Percentiles rank a stretch among this genome's conserved stretches.
phyloP scores from a whole-genome alignment of 192 early-diverging fungal species.

The Coemansia sp. region DNA sequence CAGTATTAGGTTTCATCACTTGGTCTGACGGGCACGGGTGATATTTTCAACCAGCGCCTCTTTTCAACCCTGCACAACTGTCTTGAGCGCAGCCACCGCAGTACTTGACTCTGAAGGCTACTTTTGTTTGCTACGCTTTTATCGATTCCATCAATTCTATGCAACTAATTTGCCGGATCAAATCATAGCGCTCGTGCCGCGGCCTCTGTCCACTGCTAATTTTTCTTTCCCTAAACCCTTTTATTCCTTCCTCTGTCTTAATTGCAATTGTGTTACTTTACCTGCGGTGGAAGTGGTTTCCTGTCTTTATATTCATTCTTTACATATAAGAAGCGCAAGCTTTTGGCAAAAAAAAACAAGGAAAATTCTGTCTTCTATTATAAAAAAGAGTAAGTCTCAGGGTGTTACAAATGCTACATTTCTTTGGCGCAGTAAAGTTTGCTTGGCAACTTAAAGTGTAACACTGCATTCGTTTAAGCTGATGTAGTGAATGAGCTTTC shows the following conservation, averaged over 20 bases:
- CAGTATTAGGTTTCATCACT: too few relatives aligned
- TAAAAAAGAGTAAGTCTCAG: conserved; percentile 7
- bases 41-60: too few relatives aligned
- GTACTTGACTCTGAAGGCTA: too few relatives aligned
- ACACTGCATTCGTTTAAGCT: neutral
- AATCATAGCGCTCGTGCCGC: neutral
- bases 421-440: conserved; percentile 5
- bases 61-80: too few relatives aligned
- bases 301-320: too few relatives aligned
- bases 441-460: neutral
- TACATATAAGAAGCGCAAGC: neutral
- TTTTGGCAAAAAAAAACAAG: neutral
- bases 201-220: neutral
- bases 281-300: neutral
- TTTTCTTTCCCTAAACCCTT: neutral
- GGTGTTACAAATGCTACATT: neutral
- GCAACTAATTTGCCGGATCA: neutral
- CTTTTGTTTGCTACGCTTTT: too few relatives aligned
- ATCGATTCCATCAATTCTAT: too few relatives aligned
- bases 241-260: neutral
- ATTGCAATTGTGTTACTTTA: neutral
- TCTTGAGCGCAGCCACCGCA: too few relatives aligned
- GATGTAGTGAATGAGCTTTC: conserved; percentile 44
- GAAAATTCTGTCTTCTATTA: conserved; percentile 7
- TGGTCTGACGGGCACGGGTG: too few relatives aligned